These are phyloP conservation scores for Cubamyces lactineus DNA, from an alignment of 768 basidiomycete genomes.

Conservation along the genomic window DNA sequence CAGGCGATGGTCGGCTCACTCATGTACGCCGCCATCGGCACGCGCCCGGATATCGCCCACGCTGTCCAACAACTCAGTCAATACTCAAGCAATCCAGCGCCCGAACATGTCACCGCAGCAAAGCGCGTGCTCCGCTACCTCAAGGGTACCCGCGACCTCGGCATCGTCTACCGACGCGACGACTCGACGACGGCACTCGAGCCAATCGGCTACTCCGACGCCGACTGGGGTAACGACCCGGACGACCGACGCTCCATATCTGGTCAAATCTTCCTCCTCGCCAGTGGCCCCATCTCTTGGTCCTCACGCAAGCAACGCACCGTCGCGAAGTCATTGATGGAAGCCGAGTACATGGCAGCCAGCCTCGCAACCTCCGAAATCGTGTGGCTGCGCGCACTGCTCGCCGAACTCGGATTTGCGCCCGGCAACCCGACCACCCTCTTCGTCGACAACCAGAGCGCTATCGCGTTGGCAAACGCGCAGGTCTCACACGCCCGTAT, in stretches of 20 bases:
- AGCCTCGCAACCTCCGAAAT: conserved; percentile 36
- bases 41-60: conserved; percentile 30
- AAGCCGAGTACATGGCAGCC: conserved; percentile 35
- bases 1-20: conserved; percentile 15
- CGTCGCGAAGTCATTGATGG: conserved; percentile 39
- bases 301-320: conserved; percentile 40
- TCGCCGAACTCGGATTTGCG: conserved; percentile 5
- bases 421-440: conserved; percentile 17
- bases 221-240: background rate
- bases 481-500: conserved; percentile 32
- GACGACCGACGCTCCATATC: conserved; percentile 21
- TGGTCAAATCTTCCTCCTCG: conserved; percentile 33
- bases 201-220: conserved; percentile 13
- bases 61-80: conserved; percentile 20
- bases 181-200: background rate
- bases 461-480: conserved; percentile 32
- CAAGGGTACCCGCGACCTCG: conserved; percentile 28
- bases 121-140: conserved; percentile 35
- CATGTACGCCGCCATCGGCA: conserved; percentile 21
- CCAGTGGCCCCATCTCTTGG: conserved; percentile 39
- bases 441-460: conserved; percentile 14
- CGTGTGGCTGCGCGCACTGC: conserved; percentile 8
- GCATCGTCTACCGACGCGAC: background rate
- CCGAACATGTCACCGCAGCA: conserved; percentile 29
- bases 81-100: conserved; percentile 16